phyloP scores from a whole-genome alignment of 345 rosid species.

The Acer saccharum region DNA sequence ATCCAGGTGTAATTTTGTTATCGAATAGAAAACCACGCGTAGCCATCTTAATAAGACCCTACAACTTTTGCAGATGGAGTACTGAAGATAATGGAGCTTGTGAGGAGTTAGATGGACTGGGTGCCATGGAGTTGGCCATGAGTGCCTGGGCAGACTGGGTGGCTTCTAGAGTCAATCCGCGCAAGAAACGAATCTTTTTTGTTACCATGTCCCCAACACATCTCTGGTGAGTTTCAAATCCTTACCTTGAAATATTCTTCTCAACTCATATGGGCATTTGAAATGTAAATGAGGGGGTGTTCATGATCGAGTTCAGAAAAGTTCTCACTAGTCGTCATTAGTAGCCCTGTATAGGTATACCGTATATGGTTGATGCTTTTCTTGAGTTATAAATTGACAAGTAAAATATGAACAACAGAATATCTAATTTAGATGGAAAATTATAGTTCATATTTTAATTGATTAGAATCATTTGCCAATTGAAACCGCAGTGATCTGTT shows the following conservation, averaged over 20 bases:
- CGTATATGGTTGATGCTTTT: too few relatives aligned
- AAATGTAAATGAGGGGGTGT: too few relatives aligned
- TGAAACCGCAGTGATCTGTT: too few relatives aligned
- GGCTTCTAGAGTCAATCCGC: slow-evolving; percentile 49
- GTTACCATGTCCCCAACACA: slow-evolving; percentile 98
- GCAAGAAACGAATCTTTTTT: slow-evolving; percentile 62
- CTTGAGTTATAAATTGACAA: too few relatives aligned
- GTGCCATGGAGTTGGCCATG: slow-evolving; percentile 96
- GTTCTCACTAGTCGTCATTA: too few relatives aligned
- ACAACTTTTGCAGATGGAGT: slow-evolving; percentile 72
- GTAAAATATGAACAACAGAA: too few relatives aligned
- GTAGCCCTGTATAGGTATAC: too few relatives aligned
- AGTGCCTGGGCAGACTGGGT: slow-evolving; percentile 92
- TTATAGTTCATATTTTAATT: too few relatives aligned
- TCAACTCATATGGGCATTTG: not conserved
- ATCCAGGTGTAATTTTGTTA: slow-evolving; percentile 8
- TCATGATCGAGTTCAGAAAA: too few relatives aligned
- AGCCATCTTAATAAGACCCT: slow-evolving; percentile 1
- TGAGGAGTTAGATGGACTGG: slow-evolving; percentile 73
- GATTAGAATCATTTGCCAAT: too few relatives aligned
- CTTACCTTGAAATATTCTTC: not conserved
- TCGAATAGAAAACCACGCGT: not conserved
- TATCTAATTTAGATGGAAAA: too few relatives aligned
- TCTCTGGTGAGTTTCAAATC: slow-evolving; percentile 53
- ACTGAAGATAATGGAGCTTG: slow-evolving; percentile 62